Base-by-base conservation (phyloP, 106 monocot species). In the Gastrodia elata region DNA sequence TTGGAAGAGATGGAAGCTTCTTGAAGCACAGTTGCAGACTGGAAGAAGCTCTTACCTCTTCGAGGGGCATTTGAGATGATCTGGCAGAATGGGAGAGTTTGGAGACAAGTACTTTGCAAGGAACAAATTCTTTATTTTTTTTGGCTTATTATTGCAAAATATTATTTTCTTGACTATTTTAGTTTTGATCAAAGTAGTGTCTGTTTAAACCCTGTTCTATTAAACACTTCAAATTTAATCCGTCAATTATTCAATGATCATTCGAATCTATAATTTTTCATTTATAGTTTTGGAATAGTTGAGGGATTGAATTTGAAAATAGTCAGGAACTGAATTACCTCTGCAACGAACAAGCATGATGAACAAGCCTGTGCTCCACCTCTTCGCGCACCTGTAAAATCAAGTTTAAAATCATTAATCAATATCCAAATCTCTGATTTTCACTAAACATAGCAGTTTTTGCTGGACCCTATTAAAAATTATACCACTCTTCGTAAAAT, bases 1-100 rank as follows among this genome's bases (percentile, higher is more conserved):
- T 69, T 5, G 87, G 78, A 11, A 78, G 77, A 6, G 40, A 49
- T 15, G 76, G 77, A 7, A 14, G 43, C 2, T 68, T 81, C 35
- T 58, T 27, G 75, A 87, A 87, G 35, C 20, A 14, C 24, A 86
- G 80, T 34, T 80, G 68, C 59, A 80, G 6, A 4, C 25, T 33
- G n/a, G 83, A 43, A 20, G 26, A 28, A 18, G 70, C 10, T 32
- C 13, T 71, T 27, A 7, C 59, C n/a, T 44, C 67, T 65, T 77
- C 71, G 9, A 83, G 58, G 26, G 68, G 80, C 61, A 67, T 68
- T 11, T 42, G 76, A 30, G 74, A 30, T 36, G 74, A 39, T 43
- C 77, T 82, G 58, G 2, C 33, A 74, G 25, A 70, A 39, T 5
- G 14, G 8, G 39, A 10, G 24, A 20, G 3, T 37, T n/a, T n/a